Evolutionary conservation across 1,284 basidiomycete genomes (phyloP), one percentile per base, ranked within the genome.

Genomic region (Apiotrichum siamense): DNA sequence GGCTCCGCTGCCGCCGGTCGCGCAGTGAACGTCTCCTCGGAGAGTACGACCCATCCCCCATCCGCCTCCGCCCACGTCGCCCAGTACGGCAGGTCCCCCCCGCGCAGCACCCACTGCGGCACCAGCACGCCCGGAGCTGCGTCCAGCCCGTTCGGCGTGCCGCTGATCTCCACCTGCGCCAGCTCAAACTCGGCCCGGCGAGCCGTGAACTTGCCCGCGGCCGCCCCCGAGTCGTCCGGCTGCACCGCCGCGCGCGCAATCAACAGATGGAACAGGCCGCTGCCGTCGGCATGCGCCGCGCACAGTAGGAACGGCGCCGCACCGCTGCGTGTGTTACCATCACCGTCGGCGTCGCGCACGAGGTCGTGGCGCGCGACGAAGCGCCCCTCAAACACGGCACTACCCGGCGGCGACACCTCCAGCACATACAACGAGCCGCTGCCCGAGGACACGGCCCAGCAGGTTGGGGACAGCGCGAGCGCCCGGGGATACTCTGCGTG

Each of bases 401-500:
- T 35, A 46, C 3, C 70, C 50, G 47, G 67, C 66, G 31, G 65
- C 65, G 46, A 76, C 57, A 56, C 73, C 29, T 63, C 57, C 27
- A 77, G 55, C 21, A 86, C 76, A 63, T 87, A 85, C 25, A 93
- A 69, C 13, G 76, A 68, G 7, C 88, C 88, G 49, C 77, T 75
- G 9, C 91, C 91, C 59, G 90, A 85, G 4, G 86, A 79, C 37
- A 87, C 77, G 31, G 85, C 76, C 61, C 83, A 79, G 4, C 76
- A 72, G 0, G 73, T 72, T 0, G 77, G 59, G 25, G 78, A 75
- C 23, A 88, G 65, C 47, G 85, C 82, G 1, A 78, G 75, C 4
- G 80, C 81, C 1, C 86, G 86, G 0, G 91, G 87, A 68, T 91
- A 94, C 72, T 93, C 90, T 13, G 64, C 50, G n/a, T 59, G 49